These are phyloP conservation scores for Antitrichia curtipendula DNA, from an alignment of 225 moss, liverwort and hornwort species.

Conservation along the genomic window DNA sequence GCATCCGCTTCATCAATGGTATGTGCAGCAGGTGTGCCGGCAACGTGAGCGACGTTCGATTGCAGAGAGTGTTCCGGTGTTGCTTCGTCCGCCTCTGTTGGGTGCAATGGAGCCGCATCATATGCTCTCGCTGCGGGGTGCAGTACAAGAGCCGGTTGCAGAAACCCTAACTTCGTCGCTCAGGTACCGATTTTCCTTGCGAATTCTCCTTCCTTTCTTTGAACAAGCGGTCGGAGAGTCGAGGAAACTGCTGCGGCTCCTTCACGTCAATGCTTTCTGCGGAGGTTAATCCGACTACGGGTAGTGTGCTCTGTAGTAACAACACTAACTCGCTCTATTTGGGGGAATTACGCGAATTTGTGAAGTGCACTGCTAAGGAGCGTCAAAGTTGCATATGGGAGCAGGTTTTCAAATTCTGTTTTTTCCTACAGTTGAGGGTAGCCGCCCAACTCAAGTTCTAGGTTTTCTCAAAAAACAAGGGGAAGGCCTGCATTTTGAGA, in stretches of 20 bases:
- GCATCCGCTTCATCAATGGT: neutral
- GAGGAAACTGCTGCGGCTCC: neutral
- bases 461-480: neutral
- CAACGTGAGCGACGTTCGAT: neutral
- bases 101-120: neutral
- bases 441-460: neutral
- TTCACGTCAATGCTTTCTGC: neutral
- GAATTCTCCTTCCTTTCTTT: neutral
- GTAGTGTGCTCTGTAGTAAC: neutral
- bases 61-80: neutral
- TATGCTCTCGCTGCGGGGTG: slow-evolving; percentile 10
- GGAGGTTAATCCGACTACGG: neutral
- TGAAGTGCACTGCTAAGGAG: neutral
- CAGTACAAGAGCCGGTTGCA: neutral
- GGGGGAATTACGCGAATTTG: neutral
- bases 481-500: neutral
- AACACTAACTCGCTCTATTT: no score
- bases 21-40: slow-evolving; percentile 16
- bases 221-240: neutral
- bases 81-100: slow-evolving; percentile 4
- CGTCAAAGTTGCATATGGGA: neutral
- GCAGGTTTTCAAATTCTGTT: neutral
- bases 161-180: neutral
- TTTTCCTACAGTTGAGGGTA: neutral
- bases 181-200: neutral